These are phyloP conservation scores for Monilinia polystroma DNA, from an alignment of 2,329 filamentous ascomycete genomes.

Conservation along the genomic window DNA sequence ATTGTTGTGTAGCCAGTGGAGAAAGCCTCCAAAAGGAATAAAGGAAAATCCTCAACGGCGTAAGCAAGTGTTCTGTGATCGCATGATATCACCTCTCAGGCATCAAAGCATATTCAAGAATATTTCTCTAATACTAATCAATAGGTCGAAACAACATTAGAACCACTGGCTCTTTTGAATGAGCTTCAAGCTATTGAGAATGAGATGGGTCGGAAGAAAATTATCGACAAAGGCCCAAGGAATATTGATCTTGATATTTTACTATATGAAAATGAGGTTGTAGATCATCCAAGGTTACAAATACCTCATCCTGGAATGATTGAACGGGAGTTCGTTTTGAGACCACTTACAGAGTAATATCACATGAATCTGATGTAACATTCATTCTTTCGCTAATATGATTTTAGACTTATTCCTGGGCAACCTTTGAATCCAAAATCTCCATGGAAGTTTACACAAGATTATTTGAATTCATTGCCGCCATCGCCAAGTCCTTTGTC, in stretches of 20 bases:
- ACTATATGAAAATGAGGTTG: constrained; percentile 67
- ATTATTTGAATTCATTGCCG: constrained; percentile 60
- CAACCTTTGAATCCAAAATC: constrained; percentile 52
- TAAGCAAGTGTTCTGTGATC: too few species aligned
- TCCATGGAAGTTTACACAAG: constrained; percentile 60
- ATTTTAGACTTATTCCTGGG: constrained; percentile 53
- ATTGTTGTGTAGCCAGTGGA: too few species aligned
- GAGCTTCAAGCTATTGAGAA: constrained; percentile 81
- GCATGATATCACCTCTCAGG: too few species aligned
- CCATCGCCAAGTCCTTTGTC: constrained; percentile 52
- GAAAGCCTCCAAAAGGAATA: too few species aligned
- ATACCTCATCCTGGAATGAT: constrained; percentile 83
- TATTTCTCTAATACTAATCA: background rate
- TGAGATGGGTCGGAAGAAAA: constrained; percentile 73
- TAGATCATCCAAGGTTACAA: constrained; percentile 71
- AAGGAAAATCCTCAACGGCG: too few species aligned
- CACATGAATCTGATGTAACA: background rate
- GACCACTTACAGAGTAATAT: constrained; percentile 75
- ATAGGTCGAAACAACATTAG: constrained; percentile 72
- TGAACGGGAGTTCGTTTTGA: constrained; percentile 90
- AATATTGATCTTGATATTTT: constrained; percentile 95
- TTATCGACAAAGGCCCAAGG: constrained; percentile 88
- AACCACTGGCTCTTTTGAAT: constrained; percentile 74
- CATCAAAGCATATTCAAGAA: too few species aligned
- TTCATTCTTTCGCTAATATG: constrained; percentile 27